A percentile compares a stretch with the other conserved stretches of the same genome.
Evolutionary conservation across 805 yeast species (phyloP).

Genomic region (Kodamaea jinghongensis): DNA sequence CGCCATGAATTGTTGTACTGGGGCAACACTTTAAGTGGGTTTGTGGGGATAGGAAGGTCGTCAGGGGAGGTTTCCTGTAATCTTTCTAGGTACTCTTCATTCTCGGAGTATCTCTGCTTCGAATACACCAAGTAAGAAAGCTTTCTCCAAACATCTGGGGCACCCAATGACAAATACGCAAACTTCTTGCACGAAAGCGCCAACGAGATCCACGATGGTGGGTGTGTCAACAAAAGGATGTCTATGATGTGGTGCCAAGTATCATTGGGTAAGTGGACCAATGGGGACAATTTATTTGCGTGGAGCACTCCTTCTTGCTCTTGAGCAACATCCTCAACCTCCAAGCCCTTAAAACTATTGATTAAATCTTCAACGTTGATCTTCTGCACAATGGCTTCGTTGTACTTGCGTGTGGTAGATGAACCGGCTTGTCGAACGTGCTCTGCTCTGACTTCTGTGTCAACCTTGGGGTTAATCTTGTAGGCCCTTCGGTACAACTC

Average conservation of each 20-base stretch:
- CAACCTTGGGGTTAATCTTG: constrained; percentile 58
- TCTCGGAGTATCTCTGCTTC: constrained; percentile 49
- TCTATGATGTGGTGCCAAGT: constrained; percentile 51
- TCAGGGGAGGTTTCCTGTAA: constrained; percentile 38
- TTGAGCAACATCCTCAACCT: constrained; percentile 14
- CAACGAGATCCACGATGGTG: constrained; percentile 65
- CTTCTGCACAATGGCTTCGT: constrained; percentile 34
- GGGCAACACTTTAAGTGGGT: constrained; percentile 28
- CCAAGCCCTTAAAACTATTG: constrained; percentile 30
- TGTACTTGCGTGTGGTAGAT: constrained; percentile 28
- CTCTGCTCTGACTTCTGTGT: constrained; percentile 60
- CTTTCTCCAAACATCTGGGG: constrained; percentile 48
- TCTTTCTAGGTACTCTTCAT: constrained; percentile 35
- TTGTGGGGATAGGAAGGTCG: constrained; percentile 30
- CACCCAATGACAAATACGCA: constrained; percentile 56
- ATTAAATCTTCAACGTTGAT: constrained; percentile 44
- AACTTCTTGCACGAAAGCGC: constrained; percentile 57
- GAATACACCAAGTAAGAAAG: constrained; percentile 53
- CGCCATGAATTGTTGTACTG: constrained; percentile 39
- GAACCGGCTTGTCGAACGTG: constrained; percentile 43
- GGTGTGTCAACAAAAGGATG: constrained; percentile 43
- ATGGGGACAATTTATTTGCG: constrained; percentile 21
- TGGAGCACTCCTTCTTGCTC: neutral
- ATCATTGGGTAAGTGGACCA: constrained; percentile 50
- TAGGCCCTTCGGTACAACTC: constrained; percentile 69